Conservation (phyloP, 768 basidiomycete species). For the Strobilomyces confusus region DNA sequence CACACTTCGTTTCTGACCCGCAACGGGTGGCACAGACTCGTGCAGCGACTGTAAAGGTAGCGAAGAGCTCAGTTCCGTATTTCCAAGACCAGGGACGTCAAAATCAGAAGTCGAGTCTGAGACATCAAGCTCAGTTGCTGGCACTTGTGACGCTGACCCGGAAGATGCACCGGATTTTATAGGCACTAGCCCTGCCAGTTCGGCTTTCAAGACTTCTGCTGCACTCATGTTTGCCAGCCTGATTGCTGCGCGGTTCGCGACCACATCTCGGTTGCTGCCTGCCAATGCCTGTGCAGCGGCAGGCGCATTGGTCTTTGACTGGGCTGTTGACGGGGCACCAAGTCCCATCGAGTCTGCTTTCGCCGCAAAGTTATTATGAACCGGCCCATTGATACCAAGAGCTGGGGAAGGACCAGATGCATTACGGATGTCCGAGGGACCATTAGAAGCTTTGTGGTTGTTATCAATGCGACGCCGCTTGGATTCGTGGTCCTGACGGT, state of each 20-base stretch:
- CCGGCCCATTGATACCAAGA: conserved; percentile 27
- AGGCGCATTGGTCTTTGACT: conserved; percentile 55
- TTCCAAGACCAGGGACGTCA: conserved; percentile 33
- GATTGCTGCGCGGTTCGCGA: conserved; percentile 84
- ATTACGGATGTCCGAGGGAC: conserved; percentile 33
- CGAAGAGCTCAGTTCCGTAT: conserved; percentile 19
- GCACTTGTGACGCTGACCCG: conserved; percentile 29
- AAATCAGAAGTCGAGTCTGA: conserved; percentile 32
- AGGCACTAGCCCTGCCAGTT: conserved; percentile 58
- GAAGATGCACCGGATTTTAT: conserved; percentile 35
- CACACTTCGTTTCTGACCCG: conserved; percentile 44
- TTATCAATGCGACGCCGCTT: conserved; percentile 77
- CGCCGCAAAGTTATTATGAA: conserved; percentile 63
- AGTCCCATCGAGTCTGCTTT: conserved; percentile 76
- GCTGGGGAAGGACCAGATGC: conserved; percentile 29
- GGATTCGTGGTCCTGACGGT: conserved; percentile 86
- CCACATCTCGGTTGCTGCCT: conserved; percentile 87
- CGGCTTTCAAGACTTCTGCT: conserved; percentile 89
- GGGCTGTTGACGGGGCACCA: conserved; percentile 56
- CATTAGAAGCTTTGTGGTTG: conserved; percentile 38
- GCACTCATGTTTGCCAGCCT: conserved; percentile 97
- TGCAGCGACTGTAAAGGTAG: conserved; percentile 14
- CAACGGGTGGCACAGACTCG: conserved; percentile 17
- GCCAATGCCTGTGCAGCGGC: conserved; percentile 69
- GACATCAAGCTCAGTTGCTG: conserved; percentile 24